phyloP scores from a whole-genome alignment of 192 early-diverging fungal species.

The Podila epigama region DNA sequence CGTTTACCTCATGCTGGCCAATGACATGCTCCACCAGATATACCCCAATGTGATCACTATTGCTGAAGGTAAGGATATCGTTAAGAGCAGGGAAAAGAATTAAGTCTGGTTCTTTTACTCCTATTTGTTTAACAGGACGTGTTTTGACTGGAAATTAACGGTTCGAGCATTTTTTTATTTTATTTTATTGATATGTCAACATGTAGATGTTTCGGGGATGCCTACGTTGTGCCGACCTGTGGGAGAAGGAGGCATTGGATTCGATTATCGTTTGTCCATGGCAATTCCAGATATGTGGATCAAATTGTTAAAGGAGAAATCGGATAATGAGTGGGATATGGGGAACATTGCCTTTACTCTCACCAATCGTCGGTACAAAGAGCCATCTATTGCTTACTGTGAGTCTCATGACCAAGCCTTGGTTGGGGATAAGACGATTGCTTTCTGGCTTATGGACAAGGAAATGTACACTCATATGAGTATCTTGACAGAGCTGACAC shows the following conservation, averaged over 20 bases:
- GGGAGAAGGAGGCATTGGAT: constrained; percentile 89
- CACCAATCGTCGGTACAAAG: constrained; percentile 91
- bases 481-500: constrained; percentile 75
- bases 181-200: background rate
- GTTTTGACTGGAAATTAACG: too few relatives aligned
- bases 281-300: constrained; percentile 99
- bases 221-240: constrained; percentile 87
- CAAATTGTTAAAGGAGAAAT: constrained; percentile 89
- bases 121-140: too few relatives aligned
- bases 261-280: constrained; percentile 97
- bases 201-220: constrained; percentile 96
- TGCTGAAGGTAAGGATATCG: constrained; percentile 74
- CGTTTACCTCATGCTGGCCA: constrained; percentile 83
- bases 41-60: constrained; percentile 85
- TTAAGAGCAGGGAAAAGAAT: background rate
- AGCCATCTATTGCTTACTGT: constrained; percentile 90
- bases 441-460: constrained; percentile 99
- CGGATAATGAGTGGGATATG: constrained; percentile 92
- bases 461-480: constrained; percentile 98
- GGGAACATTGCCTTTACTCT: constrained; percentile 82
- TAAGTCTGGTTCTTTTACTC: too few relatives aligned
- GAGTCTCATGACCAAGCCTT: constrained; percentile 98
- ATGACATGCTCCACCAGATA: constrained; percentile 69
- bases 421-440: constrained; percentile 96
- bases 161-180: background rate